These are phyloP conservation scores for Didymellaceae sp. DNA, from an alignment of 2,329 filamentous ascomycete genomes.

Conservation along the genomic window DNA sequence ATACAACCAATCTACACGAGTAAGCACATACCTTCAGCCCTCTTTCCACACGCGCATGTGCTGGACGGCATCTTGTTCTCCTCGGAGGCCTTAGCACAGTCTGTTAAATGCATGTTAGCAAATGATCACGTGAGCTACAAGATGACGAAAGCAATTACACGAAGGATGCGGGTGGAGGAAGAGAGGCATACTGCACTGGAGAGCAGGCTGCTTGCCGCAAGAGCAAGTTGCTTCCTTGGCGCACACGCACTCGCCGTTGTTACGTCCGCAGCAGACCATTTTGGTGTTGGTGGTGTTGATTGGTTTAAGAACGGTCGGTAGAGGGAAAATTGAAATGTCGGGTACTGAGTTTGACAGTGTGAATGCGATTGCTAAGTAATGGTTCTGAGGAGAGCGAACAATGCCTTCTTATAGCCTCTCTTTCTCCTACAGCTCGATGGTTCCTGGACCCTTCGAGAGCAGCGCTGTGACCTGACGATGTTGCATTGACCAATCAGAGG, in stretches of 20 bases:
- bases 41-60: slow-evolving; percentile 78
- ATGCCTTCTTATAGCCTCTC: slow-evolving; percentile 29
- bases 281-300: slow-evolving; percentile 27
- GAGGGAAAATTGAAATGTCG: slow-evolving; percentile 1
- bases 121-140: slow-evolving; percentile 9
- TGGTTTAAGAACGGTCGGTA: slow-evolving; percentile 8
- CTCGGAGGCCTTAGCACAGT: slow-evolving; percentile 73
- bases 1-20: neutral
- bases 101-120: slow-evolving; percentile 20
- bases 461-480: slow-evolving; percentile 30
- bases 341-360: neutral
- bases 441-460: slow-evolving; percentile 25
- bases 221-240: slow-evolving; percentile 73
- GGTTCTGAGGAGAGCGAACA: slow-evolving; percentile 7
- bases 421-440: slow-evolving; percentile 19
- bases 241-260: slow-evolving; percentile 63
- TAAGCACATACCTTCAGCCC: slow-evolving; percentile 67
- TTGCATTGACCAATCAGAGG: slow-evolving; percentile 35
- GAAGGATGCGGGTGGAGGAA: slow-evolving; percentile 16
- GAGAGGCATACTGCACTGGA: slow-evolving; percentile 70
- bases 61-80: slow-evolving; percentile 77
- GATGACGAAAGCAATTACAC: slow-evolving; percentile 18
- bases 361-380: slow-evolving; percentile 13
- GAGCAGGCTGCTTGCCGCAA: slow-evolving; percentile 85
- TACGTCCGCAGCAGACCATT: slow-evolving; percentile 66